Evolutionary conservation across 2,329 filamentous ascomycete genomes (phyloP), one percentile per base, ranked within the genome.

Genomic region (Epichloe sylvatica): DNA sequence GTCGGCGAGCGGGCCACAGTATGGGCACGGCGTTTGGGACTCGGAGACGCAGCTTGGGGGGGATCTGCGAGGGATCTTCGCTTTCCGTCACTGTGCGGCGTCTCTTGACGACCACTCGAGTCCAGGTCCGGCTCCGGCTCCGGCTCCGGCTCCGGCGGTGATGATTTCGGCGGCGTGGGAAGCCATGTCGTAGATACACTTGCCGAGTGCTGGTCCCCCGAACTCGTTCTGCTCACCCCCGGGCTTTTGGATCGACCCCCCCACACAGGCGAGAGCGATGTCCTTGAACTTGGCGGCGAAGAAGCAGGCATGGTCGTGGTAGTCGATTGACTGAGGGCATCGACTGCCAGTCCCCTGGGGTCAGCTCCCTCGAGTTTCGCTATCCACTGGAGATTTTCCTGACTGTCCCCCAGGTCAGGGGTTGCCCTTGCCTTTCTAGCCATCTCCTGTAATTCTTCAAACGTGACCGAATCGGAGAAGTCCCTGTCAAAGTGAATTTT

Each of bases 401-500:
- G 74, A 25, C 71, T 77, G 50, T 83, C 72, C 6, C 74, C 74
- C 13, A 75, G 64, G 1, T 64, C 63, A 0, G 75, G 69, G 2
- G 69, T 61, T 35, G 69, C 71, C 17, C 69, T 73, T 17, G 82
- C 78, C 33, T 76, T 68, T 33, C 70, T 63, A 0, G 85, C 87
- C 59, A 86, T 71, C 5, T 72, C 61, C 56, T 90, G 84, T 3
- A 95, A 69, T 48, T 88, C 81, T 1, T 74, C 64, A 54, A 90
- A 86, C 0, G 80, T 78, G 17, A 86, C 68, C 1, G 80, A 75
- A 51, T 94, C 85, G 21, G 73, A 69, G 60, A 78, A 85, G 2
- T 77, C 77, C 23, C 88, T 75, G 61, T 95, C 88, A 52, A 75
- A 77, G 57, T 94, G 87, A 9, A 94, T 72, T 59, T 91, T 94